phyloP scores from a whole-genome alignment of 1,139 yeast species.

The Yamadazyma mexicana region DNA sequence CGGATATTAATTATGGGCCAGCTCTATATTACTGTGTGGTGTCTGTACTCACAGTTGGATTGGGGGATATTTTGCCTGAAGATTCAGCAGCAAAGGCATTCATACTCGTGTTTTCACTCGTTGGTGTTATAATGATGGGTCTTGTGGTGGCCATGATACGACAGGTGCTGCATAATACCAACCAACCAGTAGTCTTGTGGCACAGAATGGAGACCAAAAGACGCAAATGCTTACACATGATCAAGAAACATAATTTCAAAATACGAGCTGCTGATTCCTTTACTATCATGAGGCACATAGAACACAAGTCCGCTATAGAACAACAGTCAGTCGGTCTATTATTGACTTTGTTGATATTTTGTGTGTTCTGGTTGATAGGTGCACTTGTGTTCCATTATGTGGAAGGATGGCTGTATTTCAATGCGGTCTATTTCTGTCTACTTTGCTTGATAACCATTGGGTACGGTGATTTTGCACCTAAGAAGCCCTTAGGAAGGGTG shows the following conservation, averaged over 20 bases:
- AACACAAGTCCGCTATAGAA: slow-evolving; percentile 32
- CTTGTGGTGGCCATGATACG: slow-evolving; percentile 69
- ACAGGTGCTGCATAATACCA: slow-evolving; percentile 57
- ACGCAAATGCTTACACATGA: slow-evolving; percentile 15
- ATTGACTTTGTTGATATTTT: slow-evolving; percentile 46
- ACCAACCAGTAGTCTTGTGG: slow-evolving; percentile 65
- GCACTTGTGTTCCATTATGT: slow-evolving; percentile 58
- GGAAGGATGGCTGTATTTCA: slow-evolving; percentile 71
- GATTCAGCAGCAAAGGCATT: slow-evolving; percentile 55
- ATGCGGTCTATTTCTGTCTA: slow-evolving; percentile 70
- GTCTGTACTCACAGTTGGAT: slow-evolving; percentile 73
- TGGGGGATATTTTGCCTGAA: slow-evolving; percentile 68
- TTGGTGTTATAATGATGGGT: slow-evolving; percentile 73
- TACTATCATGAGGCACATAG: slow-evolving; percentile 51
- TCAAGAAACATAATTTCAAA: slow-evolving; percentile 18
- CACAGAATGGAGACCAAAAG: slow-evolving; percentile 51
- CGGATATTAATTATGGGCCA: slow-evolving; percentile 51
- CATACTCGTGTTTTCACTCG: slow-evolving; percentile 59
- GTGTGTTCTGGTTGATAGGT: slow-evolving; percentile 69
- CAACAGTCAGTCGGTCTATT: slow-evolving; percentile 36
- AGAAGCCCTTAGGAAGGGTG: slow-evolving; percentile 61
- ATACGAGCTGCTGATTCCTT: slow-evolving; percentile 47
- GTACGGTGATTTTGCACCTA: slow-evolving; percentile 75
- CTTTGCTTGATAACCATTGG: slow-evolving; percentile 80
- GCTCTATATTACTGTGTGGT: slow-evolving; percentile 71